A percentile compares a stretch with the other conserved stretches of the same genome.
Conservation (phyloP, 2,329 filamentous ascomycete genomes). For the Lachnellula arida region DNA sequence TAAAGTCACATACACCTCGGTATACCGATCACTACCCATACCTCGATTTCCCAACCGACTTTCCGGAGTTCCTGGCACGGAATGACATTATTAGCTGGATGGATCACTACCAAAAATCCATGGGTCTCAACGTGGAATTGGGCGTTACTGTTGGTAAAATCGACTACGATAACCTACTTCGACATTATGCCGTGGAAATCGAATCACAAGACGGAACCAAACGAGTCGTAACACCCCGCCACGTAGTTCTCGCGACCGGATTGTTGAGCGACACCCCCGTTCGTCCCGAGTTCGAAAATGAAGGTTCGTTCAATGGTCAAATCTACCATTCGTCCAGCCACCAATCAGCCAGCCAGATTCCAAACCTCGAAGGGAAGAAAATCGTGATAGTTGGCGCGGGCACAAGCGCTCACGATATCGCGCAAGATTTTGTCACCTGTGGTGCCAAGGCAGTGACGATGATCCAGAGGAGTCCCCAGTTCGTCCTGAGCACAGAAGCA, state of each 20-base stretch:
- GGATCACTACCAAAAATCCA: conserved; percentile 43
- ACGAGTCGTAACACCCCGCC: conserved; percentile 35
- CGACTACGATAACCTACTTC: background rate
- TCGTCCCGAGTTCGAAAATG: conserved; percentile 38
- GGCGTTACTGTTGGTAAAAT: conserved; percentile 37
- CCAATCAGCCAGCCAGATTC: conserved; percentile 35
- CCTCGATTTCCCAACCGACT: conserved; percentile 38
- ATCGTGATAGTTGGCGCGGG: background rate
- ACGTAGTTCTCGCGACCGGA: conserved; percentile 45
- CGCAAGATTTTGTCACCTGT: background rate
- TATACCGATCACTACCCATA: conserved; percentile 27
- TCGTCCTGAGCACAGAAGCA: background rate
- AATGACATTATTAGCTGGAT: conserved; percentile 46
- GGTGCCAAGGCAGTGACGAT: background rate
- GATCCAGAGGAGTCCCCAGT: background rate
- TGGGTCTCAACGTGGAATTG: conserved; percentile 45
- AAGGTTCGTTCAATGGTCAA: conserved; percentile 38
- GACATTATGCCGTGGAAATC: background rate
- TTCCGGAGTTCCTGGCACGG: conserved; percentile 40
- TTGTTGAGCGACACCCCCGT: conserved; percentile 36
- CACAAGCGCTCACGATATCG: background rate
- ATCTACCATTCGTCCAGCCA: conserved; percentile 42
- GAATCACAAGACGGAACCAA: conserved; percentile 10
- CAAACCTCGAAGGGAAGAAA: conserved; percentile 24
- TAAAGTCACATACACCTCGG: background rate